Conservation (phyloP, 192 early-diverging fungal genomes). For the Chytriomyces sp. region DNA sequence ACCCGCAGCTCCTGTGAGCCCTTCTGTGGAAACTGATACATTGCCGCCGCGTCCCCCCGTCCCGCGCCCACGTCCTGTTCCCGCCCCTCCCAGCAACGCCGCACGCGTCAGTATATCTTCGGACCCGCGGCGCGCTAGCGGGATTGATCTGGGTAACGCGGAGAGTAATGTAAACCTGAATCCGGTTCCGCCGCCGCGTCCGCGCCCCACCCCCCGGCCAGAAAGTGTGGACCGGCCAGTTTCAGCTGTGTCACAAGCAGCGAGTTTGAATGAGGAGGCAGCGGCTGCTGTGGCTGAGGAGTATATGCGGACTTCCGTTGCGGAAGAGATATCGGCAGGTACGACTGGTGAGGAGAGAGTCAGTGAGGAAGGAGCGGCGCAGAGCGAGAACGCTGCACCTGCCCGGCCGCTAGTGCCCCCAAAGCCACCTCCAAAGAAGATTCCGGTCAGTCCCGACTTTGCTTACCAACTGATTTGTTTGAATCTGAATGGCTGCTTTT, state of each 20-base stretch:
- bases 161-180: too few relatives aligned
- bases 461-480: too few relatives aligned
- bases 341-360: too few relatives aligned
- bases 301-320: too few relatives aligned
- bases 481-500: too few relatives aligned
- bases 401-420: conserved; percentile 24
- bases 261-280: neutral
- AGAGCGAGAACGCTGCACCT: neutral
- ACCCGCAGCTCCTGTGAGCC: neutral
- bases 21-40: neutral
- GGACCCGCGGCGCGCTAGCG: too few relatives aligned
- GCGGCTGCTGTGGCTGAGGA: too few relatives aligned
- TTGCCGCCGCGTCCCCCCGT: neutral
- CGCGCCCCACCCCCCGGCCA: conserved; percentile 15
- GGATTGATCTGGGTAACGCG: too few relatives aligned
- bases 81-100: neutral
- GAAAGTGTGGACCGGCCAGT: neutral
- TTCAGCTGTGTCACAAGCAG: neutral
- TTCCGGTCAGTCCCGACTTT: too few relatives aligned
- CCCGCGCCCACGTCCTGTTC: neutral
- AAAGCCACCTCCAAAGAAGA: conserved; percentile 34
- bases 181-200: conserved; percentile 20
- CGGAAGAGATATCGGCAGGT: too few relatives aligned
- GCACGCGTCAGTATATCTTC: neutral
- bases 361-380: neutral